These are phyloP conservation scores for Aspergillus bombycis DNA, from an alignment of 2,329 filamentous ascomycete species.

Conservation along the genomic window DNA sequence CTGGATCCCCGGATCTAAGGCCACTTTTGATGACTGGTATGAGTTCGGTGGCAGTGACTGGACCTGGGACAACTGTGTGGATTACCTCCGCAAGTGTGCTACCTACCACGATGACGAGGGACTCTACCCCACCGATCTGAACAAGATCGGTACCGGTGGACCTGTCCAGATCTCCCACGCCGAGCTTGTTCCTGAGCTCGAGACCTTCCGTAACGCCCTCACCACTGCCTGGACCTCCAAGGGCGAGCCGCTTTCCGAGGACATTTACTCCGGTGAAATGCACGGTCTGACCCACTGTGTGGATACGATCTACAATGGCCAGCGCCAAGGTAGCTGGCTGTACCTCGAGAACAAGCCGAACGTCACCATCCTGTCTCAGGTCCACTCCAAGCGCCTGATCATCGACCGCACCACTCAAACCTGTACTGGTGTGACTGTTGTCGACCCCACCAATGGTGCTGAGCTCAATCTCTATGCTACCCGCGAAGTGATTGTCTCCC, in stretches of 20 bases:
- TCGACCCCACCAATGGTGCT: conserved; percentile 42
- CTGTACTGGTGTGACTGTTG: conserved; percentile 52
- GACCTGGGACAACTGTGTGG: conserved; percentile 57
- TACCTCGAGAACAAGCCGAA: conserved; percentile 59
- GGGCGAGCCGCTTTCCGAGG: conserved; percentile 55
- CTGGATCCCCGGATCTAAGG: conserved; percentile 62
- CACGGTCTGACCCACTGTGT: conserved; percentile 57
- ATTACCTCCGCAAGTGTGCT: conserved; percentile 60
- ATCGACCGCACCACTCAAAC: conserved; percentile 51
- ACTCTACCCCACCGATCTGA: conserved; percentile 51
- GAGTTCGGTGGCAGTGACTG: conserved; percentile 54
- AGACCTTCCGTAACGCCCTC: conserved; percentile 50
- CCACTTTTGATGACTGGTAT: conserved; percentile 58
- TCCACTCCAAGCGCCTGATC: conserved; percentile 57
- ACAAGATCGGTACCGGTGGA: conserved; percentile 56
- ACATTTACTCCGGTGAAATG: conserved; percentile 61
- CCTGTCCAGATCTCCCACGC: conserved; percentile 60
- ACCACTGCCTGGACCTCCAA: conserved; percentile 58
- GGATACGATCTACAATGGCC: conserved; percentile 62
- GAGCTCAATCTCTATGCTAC: conserved; percentile 53
- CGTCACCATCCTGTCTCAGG: conserved; percentile 54
- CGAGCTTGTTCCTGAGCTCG: conserved; percentile 57
- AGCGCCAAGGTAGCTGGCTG: conserved; percentile 55
- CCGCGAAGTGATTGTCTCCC: conserved; percentile 53
- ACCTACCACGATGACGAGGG: conserved; percentile 61